These are phyloP conservation scores for Plasmodium chabaudi DNA, from an alignment of 169 alveolate species.

Conservation along the genomic window DNA sequence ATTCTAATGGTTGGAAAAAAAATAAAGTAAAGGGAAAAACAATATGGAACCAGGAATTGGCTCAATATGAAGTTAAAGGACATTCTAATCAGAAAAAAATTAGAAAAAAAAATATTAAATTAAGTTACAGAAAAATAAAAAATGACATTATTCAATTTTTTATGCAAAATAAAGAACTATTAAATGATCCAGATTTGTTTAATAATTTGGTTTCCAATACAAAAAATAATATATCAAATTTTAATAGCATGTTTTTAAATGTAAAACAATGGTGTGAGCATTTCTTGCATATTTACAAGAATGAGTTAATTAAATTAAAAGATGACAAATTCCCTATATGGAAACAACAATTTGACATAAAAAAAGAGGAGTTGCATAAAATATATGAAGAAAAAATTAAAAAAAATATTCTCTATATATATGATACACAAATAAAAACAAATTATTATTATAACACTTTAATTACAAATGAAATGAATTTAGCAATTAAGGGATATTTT, in stretches of 20 bases:
- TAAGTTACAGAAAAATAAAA: background rate
- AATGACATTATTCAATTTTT: background rate
- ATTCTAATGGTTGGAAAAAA: background rate
- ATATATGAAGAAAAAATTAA: slow-evolving; percentile 13
- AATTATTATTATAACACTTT: slow-evolving; percentile 36
- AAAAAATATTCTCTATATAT: slow-evolving; percentile 24
- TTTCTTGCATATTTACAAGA: slow-evolving; percentile 7
- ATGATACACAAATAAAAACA: slow-evolving; percentile 29
- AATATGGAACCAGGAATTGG: background rate
- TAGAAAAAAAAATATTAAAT: too few species aligned
- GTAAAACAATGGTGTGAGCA: slow-evolving; percentile 1
- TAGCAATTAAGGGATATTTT: slow-evolving; percentile 12
- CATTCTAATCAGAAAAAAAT: too few species aligned
- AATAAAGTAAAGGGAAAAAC: background rate
- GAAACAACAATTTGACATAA: slow-evolving; percentile 1
- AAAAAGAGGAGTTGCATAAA: slow-evolving; percentile 10
- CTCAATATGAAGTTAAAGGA: too few species aligned
- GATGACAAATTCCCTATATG: background rate
- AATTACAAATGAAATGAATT: slow-evolving; percentile 20
- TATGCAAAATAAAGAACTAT: background rate
- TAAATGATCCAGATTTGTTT: too few species aligned
- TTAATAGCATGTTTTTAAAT: background rate
- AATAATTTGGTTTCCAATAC: too few species aligned
- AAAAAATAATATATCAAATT: background rate
- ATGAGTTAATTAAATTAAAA: slow-evolving; percentile 10